A percentile compares a stretch with the other conserved stretches of the same genome.
These are phyloP conservation scores for Myriosclerotinia curreyana DNA, from an alignment of 2,329 filamentous ascomycete genomes.

Conservation along the genomic window DNA sequence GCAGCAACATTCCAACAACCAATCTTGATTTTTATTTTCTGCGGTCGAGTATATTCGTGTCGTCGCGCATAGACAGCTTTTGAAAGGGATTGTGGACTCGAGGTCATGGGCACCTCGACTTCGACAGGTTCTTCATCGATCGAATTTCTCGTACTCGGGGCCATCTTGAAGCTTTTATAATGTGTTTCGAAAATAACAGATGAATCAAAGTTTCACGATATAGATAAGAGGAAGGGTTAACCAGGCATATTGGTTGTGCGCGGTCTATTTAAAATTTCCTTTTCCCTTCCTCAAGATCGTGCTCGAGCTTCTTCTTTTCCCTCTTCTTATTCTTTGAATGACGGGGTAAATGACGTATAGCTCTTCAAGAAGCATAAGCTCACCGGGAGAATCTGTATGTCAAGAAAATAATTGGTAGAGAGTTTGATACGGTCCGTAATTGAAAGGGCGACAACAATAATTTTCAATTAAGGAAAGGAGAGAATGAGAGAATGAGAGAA, in stretches of 20 bases:
- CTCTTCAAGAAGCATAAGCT: background rate
- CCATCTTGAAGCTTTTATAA: slow-evolving; percentile 11
- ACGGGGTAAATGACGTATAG: slow-evolving; percentile 18
- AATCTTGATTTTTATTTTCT: slow-evolving; percentile 78
- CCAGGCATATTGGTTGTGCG: slow-evolving; percentile 21
- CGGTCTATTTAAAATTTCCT: background rate
- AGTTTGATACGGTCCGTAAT: background rate
- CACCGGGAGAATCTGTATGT: background rate
- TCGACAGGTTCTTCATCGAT: slow-evolving; percentile 16
- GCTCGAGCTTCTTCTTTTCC: slow-evolving; percentile 6
- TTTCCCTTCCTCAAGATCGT: slow-evolving; percentile 6
- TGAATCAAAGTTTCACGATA: slow-evolving; percentile 8
- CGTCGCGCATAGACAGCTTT: slow-evolving; percentile 68
- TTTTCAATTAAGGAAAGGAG: background rate
- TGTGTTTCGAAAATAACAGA: background rate
- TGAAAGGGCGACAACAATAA: background rate
- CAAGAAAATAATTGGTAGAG: background rate
- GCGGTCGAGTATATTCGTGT: slow-evolving; percentile 73
- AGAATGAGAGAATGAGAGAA: background rate
- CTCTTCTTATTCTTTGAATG: background rate
- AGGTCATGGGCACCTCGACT: slow-evolving; percentile 27
- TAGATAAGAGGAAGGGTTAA: background rate
- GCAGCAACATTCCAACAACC: slow-evolving; percentile 95
- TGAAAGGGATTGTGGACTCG: slow-evolving; percentile 57
- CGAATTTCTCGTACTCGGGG: slow-evolving; percentile 29